Conservation (phyloP, 1,284 basidiomycete species). For the Boletus mariae region DNA sequence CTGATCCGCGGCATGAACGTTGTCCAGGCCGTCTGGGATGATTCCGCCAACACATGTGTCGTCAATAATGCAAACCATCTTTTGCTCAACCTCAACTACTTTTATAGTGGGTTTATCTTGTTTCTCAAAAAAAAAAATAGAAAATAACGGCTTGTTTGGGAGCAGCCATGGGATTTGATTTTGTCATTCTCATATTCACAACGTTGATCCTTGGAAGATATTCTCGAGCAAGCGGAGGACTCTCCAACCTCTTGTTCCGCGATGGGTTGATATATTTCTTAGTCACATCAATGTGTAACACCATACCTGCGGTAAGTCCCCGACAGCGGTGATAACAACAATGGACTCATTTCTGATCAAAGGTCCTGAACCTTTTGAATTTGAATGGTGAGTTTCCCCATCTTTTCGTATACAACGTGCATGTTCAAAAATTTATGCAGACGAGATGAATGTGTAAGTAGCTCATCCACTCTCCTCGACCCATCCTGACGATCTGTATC, state of each 20-base stretch:
- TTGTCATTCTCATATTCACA: slow-evolving; percentile 55
- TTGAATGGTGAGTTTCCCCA: slow-evolving; percentile 19
- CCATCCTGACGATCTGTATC: slow-evolving; percentile 2
- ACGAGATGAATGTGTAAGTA: slow-evolving; percentile 30
- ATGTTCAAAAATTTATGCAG: slow-evolving; percentile 1
- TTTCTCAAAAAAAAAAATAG: background rate
- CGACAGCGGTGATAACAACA: slow-evolving; percentile 23
- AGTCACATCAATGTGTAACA: slow-evolving; percentile 61
- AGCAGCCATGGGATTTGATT: slow-evolving; percentile 65
- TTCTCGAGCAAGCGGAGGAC: slow-evolving; percentile 46
- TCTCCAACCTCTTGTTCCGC: slow-evolving; percentile 64
- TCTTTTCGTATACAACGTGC: background rate
- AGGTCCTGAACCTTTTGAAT: slow-evolving; percentile 28
- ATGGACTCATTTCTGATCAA: background rate
- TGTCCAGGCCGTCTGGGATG: slow-evolving; percentile 52
- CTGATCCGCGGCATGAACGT: slow-evolving; percentile 66
- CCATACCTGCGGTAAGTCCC: slow-evolving; percentile 57
- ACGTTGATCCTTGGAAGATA: slow-evolving; percentile 47
- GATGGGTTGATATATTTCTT: slow-evolving; percentile 69
- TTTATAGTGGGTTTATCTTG: slow-evolving; percentile 51
- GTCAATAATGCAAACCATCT: slow-evolving; percentile 47
- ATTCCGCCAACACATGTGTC: slow-evolving; percentile 38
- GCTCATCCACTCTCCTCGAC: background rate
- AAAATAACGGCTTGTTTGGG: background rate
- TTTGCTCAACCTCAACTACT: slow-evolving; percentile 61